Percentiles rank a stretch among this genome's conserved stretches.
phyloP scores from a whole-genome alignment of 75 land plant genomes.

The Cunninghamia lanceolata region DNA sequence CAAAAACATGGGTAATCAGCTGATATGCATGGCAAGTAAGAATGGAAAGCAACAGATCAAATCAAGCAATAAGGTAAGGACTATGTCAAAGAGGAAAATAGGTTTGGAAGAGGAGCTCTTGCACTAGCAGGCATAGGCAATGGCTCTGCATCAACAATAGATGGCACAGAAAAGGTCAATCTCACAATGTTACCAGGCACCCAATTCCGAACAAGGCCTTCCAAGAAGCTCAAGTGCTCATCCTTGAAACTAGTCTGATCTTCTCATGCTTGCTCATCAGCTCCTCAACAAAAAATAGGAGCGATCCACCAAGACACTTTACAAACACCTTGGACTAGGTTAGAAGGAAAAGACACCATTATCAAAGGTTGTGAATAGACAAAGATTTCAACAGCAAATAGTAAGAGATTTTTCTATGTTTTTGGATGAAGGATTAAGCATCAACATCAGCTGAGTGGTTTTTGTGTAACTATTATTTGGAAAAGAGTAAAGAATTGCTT shows the following conservation, averaged over 20 bases:
- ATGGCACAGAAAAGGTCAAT: constrained; percentile 55
- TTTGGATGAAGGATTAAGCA: too few species aligned
- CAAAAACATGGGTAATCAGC: constrained; percentile 43
- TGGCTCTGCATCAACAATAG: constrained; percentile 78
- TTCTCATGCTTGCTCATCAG: constrained; percentile 10
- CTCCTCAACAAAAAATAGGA: too few species aligned
- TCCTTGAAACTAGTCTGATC: constrained; percentile 28
- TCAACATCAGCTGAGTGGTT: too few species aligned
- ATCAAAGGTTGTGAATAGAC: too few species aligned
- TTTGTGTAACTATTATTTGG: too few species aligned
- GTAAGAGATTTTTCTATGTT: too few species aligned
- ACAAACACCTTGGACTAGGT: too few species aligned
- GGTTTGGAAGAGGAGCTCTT: constrained; percentile 57
- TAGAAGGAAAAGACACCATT: too few species aligned
- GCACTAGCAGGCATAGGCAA: constrained; percentile 65
- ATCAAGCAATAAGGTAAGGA: constrained; percentile 22
- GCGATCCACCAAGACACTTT: too few species aligned
- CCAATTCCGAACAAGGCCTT: constrained; percentile 4
- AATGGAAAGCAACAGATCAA: constrained; percentile 35
- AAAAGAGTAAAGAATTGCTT: too few species aligned
- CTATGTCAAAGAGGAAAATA: constrained; percentile 41
- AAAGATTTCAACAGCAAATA: too few species aligned
- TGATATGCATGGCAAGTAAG: constrained; percentile 46
- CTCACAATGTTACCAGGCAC: constrained; percentile 38
- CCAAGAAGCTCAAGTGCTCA: constrained; percentile 46